These are phyloP conservation scores for Xylaria sp. DNA, from an alignment of 2,329 filamentous ascomycete species.

Conservation along the genomic window DNA sequence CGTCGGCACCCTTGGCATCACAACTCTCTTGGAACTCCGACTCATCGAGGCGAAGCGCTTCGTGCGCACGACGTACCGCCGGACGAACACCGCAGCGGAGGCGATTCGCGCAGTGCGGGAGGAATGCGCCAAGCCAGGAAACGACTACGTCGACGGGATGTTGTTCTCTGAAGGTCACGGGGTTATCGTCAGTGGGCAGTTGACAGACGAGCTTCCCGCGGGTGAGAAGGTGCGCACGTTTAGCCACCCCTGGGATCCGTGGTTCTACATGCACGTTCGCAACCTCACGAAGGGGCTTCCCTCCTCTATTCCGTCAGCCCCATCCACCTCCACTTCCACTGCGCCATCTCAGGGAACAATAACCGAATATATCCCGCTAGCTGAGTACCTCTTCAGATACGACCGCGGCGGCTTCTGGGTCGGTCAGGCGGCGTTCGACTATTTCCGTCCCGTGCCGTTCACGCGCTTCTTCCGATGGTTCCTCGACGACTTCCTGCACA, in stretches of 20 bases:
- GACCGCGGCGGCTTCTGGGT: conserved; percentile 82
- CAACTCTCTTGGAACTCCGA: conserved; percentile 72
- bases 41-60: conserved; percentile 69
- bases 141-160: conserved; percentile 80
- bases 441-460: conserved; percentile 73
- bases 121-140: conserved; percentile 55
- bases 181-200: conserved; percentile 71
- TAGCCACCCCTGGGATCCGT: conserved; percentile 71
- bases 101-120: conserved; percentile 60
- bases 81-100: conserved; percentile 60
- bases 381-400: conserved; percentile 81
- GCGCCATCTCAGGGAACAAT: conserved; percentile 33
- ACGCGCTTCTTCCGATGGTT: conserved; percentile 72
- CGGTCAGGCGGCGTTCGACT: conserved; percentile 70
- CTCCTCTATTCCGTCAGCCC: conserved; percentile 39
- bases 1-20: conserved; percentile 74
- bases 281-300: conserved; percentile 52
- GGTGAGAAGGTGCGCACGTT: conserved; percentile 50
- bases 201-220: conserved; percentile 63
- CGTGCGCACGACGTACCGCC: conserved; percentile 71
- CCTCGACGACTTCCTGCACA: conserved; percentile 78
- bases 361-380: conserved; percentile 70
- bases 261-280: conserved; percentile 79
- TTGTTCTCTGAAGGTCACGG: conserved; percentile 70
- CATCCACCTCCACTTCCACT: conserved; percentile 20